Base-by-base conservation (phyloP, 129 eudicot species). In the Artemisia tridentata region DNA sequence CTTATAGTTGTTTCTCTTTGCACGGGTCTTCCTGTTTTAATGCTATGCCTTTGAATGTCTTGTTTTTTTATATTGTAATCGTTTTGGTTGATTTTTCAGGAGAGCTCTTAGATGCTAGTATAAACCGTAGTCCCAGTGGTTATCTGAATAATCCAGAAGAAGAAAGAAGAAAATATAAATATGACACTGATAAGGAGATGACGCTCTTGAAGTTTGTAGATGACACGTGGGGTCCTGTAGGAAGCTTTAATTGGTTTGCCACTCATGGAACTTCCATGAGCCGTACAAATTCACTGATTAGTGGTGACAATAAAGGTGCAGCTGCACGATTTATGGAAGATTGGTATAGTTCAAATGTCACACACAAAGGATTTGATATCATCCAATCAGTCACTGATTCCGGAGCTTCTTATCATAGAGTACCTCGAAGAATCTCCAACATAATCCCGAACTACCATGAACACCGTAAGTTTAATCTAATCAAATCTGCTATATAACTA, bases 191-290 rank as follows among this genome's bases (percentile, higher is more conserved):
- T 69, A 93, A 93, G 79, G 97, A 93, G 49, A 93, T 93, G 98
- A 87, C 92, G 12, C 96, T 93, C 43, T 14, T 93, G 73, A 93
- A 93, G 86, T 93, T 93, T 78, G 79, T 84, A 61, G 96, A 93
- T 76, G 87, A 89, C 46, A 84, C 87, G 64, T 93, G 95, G 97
- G 97, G 98, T 8, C 91, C 97, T 3, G 83, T 93, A 27, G 98
- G 98, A 50, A 89, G 92, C 80, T 93, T 89, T 80, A 93, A 93
- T 67, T 93, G 97, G 98, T 93, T 93, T 84, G 95, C 98, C 56
- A 89, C 98, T 64, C 98, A 93, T 65, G 98, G 98, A 75, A 93
- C 98, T 34, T 93, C 98, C 20, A 93, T 93, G 98, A 89, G 98
- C 78, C 98, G 97, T 63, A 89, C 96, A 61, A 93, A 93, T 58